Base-by-base conservation (phyloP, 768 basidiomycete genomes). In the Baorangia bicolor region DNA sequence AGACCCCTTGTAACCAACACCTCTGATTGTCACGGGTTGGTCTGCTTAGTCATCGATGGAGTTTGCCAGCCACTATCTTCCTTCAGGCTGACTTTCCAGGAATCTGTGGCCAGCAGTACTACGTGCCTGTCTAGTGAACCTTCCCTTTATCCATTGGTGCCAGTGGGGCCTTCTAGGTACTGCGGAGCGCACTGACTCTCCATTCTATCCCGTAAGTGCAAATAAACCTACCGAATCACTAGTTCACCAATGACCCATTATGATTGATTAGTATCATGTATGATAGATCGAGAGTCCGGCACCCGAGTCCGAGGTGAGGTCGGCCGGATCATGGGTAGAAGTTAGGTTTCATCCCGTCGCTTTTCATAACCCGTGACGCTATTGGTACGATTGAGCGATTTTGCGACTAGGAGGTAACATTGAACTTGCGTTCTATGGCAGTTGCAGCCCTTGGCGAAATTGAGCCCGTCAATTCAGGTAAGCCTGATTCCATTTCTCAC, bases 21-120 rank as follows among this genome's bases (percentile, higher is more conserved):
- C 34, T 34, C 35, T 41, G 56, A 57, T 39, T 13, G 37, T 41
- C 49, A 42, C 49, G 38, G 28, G 35, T 30, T 21, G 49, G 23
- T 47, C 21, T 34, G 61, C 66, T 67, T 66, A 69, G 66, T 69
- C 66, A 67, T 52, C 37, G 0, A 20, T 28, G 35, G 20, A 49
- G 38, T 7, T 43, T 51, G 44, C 46, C 43, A 14, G 33, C 30
- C 43, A 47, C 23, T 47, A 16, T 11, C 33, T 23, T 28, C 57
- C 30, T 65, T 58, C 33, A 63, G 13, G 28, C 8, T 57, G 51
- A 65, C 65, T 54, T 68, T 65, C 53, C n/a, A 23, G 58, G 63
- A n/a, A 42, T 51, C 23, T 20, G 3, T 48, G 31, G 46, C 6
- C 16, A 28, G 31, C 35, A 13, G 47, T 21, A 39, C n/a, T 13